These are phyloP conservation scores for Ascochyta viciae-villosae DNA, from an alignment of 2,329 filamentous ascomycete species.

Conservation along the genomic window DNA sequence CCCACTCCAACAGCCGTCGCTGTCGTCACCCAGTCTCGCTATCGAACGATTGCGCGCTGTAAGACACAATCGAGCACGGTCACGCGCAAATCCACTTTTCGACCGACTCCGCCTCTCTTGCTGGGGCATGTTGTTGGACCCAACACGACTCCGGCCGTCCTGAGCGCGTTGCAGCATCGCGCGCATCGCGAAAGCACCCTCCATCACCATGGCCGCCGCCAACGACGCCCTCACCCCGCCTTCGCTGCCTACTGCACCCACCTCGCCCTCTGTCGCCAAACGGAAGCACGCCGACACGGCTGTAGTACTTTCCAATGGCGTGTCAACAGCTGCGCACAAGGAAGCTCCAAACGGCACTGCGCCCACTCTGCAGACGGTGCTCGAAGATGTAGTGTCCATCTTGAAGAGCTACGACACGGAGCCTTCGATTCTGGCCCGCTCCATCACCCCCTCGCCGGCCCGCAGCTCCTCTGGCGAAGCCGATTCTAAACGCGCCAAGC, in stretches of 20 bases:
- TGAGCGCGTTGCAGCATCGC: constrained; percentile 46
- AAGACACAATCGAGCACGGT: neutral
- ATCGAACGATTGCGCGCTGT: constrained; percentile 24
- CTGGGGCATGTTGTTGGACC: constrained; percentile 10
- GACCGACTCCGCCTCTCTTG: constrained; percentile 3
- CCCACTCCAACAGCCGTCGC: constrained; percentile 25
- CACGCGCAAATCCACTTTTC: neutral
- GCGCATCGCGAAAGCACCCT: constrained; percentile 41
- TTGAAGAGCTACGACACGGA: constrained; percentile 54
- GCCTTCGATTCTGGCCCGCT: constrained; percentile 54
- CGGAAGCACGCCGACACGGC: constrained; percentile 54
- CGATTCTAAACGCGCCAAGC: constrained; percentile 55
- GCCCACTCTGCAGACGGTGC: constrained; percentile 40
- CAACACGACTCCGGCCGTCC: constrained; percentile 32
- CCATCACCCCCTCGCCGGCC: constrained; percentile 38
- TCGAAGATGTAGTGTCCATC: constrained; percentile 52
- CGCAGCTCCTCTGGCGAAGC: constrained; percentile 50
- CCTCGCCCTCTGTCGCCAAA: constrained; percentile 49
- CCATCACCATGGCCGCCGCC: constrained; percentile 43
- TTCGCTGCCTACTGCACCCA: constrained; percentile 31
- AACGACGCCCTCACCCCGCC: constrained; percentile 48
- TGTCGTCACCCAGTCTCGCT: constrained; percentile 20
- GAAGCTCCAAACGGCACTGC: constrained; percentile 24
- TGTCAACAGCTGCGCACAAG: constrained; percentile 30
- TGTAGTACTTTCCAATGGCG: constrained; percentile 38